Evolutionary conservation across 176 grass and related monocot species (phyloP).

Genomic region (Echinochloa phyllopogon): DNA sequence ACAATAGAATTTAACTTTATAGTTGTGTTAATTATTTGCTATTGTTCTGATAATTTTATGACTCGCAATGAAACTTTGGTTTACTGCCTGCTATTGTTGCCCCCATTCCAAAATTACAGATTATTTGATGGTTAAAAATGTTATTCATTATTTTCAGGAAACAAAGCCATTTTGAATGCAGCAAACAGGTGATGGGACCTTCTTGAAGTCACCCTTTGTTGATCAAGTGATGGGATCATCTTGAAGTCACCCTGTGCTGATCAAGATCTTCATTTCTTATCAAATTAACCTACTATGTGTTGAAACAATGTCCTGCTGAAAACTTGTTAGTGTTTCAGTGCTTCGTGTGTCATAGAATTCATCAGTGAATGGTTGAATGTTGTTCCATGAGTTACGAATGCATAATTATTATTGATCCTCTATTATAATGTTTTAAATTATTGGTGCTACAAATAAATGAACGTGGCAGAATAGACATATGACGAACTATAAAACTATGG

Average conservation of each 20-base stretch:
- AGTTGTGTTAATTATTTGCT: background rate
- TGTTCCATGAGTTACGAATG: background rate
- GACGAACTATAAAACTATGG: background rate
- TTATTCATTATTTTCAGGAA: background rate
- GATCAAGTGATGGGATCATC: too few species aligned
- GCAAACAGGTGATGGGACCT: too few species aligned
- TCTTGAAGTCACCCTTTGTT: too few species aligned
- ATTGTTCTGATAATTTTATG: background rate
- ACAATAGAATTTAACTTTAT: too few species aligned
- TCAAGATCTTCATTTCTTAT: background rate
- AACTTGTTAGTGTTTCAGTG: too few species aligned
- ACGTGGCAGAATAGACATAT: background rate
- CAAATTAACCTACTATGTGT: background rate
- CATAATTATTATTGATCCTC: background rate
- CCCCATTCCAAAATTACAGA: background rate
- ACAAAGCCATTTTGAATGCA: background rate
- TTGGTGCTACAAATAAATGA: background rate
- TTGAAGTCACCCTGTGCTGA: background rate
- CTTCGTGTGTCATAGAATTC: too few species aligned
- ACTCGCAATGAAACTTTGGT: background rate
- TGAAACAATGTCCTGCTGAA: background rate
- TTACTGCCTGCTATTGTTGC: background rate
- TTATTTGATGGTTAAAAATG: background rate
- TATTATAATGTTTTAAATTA: background rate
- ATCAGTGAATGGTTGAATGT: background rate